phyloP scores from a whole-genome alignment of 495 filamentous ascomycete genomes.

The Barbatosphaeria neglecta region DNA sequence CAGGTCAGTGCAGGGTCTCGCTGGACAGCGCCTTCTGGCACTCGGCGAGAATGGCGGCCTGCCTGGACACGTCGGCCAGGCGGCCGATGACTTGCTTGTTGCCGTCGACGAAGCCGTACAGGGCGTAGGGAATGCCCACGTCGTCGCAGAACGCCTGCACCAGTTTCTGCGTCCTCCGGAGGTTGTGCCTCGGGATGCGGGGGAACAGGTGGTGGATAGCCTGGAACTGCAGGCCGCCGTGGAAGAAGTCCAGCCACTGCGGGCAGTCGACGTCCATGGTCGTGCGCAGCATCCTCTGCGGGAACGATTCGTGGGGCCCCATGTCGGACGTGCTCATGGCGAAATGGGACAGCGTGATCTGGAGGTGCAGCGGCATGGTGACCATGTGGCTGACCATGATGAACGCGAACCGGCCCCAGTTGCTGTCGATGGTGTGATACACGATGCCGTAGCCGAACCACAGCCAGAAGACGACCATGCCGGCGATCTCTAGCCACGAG shows the following conservation, averaged over 20 bases:
- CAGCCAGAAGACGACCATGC: constrained; percentile 32
- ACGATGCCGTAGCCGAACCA: constrained; percentile 34
- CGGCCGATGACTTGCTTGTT: constrained; percentile 27
- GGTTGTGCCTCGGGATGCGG: constrained; percentile 33
- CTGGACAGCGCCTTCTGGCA: constrained; percentile 35
- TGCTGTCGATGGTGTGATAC: constrained; percentile 29
- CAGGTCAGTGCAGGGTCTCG: constrained; percentile 10
- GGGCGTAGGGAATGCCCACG: constrained; percentile 29
- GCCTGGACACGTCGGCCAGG: constrained; percentile 27
- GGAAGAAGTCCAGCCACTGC: constrained; percentile 34
- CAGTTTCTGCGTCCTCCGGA: constrained; percentile 26
- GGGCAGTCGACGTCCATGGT: constrained; percentile 41
- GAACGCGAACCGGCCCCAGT: constrained; percentile 30
- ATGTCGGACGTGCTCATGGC: constrained; percentile 37
- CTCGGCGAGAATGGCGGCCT: constrained; percentile 25
- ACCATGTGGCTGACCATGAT: constrained; percentile 33
- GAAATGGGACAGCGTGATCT: constrained; percentile 43
- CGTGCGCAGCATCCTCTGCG: constrained; percentile 36
- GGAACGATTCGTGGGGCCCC: constrained; percentile 33
- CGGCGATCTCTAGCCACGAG: constrained; percentile 29
- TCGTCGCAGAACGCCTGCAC: constrained; percentile 32
- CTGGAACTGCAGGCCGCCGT: constrained; percentile 40
- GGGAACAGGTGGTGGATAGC: constrained; percentile 38
- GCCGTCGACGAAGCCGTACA: constrained; percentile 30
- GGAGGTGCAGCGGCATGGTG: constrained; percentile 39